Evolutionary conservation across 345 rosid species (phyloP), one percentile per base, ranked within the genome.

Genomic region (Iberis pinnata): DNA sequence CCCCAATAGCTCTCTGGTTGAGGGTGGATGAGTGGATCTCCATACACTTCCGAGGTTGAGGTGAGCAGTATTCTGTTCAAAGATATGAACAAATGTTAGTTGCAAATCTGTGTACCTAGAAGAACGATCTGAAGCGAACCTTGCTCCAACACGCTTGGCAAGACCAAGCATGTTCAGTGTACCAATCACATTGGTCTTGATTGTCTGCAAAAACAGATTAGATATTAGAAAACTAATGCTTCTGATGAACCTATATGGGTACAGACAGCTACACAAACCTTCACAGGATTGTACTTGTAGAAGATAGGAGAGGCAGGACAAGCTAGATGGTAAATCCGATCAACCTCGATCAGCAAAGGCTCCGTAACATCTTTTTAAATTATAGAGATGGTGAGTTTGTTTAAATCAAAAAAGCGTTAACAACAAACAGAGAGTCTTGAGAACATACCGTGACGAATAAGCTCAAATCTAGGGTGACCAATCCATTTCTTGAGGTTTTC

Each of bases 1-100:
- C 95, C 98, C 98, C 98, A 92, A 58, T 85, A 92, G 71, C 67
- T 81, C 80, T 92, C 98, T 1, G 86, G 84, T 36, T 88, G 98
- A 37, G 97, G 97, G 46, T 89, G 97, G 8, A 89, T 59, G 43
- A 86, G 89, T 48, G 97, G 97, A 78, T 86, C 97, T 15, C 97
- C 97, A 70, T 83, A 86, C 17, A 89, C 95, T 78, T 89, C 95
- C 1, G 97, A 86, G 63, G 98, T 69, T 9, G 73, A 69, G 11
- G 73, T 69, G 12, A 69, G 73, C 31, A 69, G 45, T 15, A 69
- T 69, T 38, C 73, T 69, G 53, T 40, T 49, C n/a, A n/a, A 22
- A n/a, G 64, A 4, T 3, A 18, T 49, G 8, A 42, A 49, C 46
- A 55, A 8, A 31, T 12, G 22, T 46, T 25, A 55, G 42, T 8